Evolutionary conservation across 2,329 filamentous ascomycete genomes (phyloP), one percentile per base, ranked within the genome.

Genomic region (Furcasterigmium sp.): DNA sequence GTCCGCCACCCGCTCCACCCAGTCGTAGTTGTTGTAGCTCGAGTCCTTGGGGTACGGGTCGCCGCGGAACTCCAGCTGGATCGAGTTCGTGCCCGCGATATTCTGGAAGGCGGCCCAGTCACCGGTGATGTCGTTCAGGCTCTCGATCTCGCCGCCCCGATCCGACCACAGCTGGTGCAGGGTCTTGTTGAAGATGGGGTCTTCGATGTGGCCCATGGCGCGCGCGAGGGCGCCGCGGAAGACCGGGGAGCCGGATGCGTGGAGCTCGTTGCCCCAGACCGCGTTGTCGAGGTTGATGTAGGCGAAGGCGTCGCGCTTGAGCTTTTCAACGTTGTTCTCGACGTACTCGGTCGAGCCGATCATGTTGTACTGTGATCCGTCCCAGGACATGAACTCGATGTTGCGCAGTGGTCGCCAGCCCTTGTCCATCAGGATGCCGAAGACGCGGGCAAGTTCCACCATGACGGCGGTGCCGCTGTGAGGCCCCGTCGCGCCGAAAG

Each of bases 381-480:
- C 93, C 93, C 93, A 98, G 26, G 88, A 95, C 57, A 91, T 90
- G 62, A 98, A 97, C 61, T 95, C 87, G 51, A 98, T 95, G 4
- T 89, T 94, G n/a, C 93, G 84, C 14, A 95, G 72, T 2, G 93
- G 93, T 20, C 87, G 78, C 93, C 93, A 98, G 42, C 91, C 91
- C 45, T 82, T 78, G 14, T 73, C 65, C 18, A 83, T 73, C 14
- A 97, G 76, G 50, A 88, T 81, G 32, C 90, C 89, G 55, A 98
- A 87, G 39, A 95, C 82, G 36, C 86, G 82, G 18, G 87, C 83
- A 45, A 97, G 75, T 67, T 98, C 93, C 42, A 97, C 76, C 75
- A 98, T 85, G 32, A 97, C 76, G 5, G 91, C 91, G 0, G 90
- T 95, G 21, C 91, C 93, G 43, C 87, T 87, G 51, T 90, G 88